Evolutionary conservation across 2,329 filamentous ascomycete genomes (phyloP), one percentile per base, ranked within the genome.

Genomic region (Magnaporthiopsis incrustans): DNA sequence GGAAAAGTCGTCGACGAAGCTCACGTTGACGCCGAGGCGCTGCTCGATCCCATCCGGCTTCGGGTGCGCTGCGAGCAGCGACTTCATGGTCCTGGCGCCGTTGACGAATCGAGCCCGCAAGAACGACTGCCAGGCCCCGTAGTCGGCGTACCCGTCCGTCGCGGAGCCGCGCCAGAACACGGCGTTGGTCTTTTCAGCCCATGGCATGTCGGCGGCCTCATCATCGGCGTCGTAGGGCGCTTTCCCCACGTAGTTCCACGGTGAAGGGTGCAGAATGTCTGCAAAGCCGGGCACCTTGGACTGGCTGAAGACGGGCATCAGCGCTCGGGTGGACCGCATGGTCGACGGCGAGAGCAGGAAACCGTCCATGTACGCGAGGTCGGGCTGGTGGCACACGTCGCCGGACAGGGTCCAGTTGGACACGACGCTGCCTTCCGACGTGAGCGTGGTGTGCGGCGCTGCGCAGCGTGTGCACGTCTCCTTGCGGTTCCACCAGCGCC

Each of bases 61-160:
- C 57, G 57, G 53, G 65, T 65, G 38, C 67, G 57, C 50, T 67
- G 56, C 7, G 64, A 66, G 27, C 60, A 64, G 10, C 22, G 30
- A 27, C 5, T n/a, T n/a, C 44, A 53, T 53, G 2, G 44, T n/a
- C 18, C 22, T n/a, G 30, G 82, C 72, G 75, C 85, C 79, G 58
- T 79, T 74, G 10, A 87, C 77, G 66, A 88, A 83, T 12, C 86
- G 80, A 64, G 87, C 85, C 7, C 85, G 79, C 44, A 87, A 79
- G 67, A 87, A 86, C 0, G 79, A 78, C 25, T 78, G 78, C 85
- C 85, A 89, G 38, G 79, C 82, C 5, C 82, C 66, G 75, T 75
- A 58, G 70, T 77, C 68, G n/a, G 81, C 77, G 59, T 77, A 76
- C 0, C 81, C 82, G 27, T 82, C 82, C 15, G 81, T 81, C 3